phyloP scores from a whole-genome alignment of 352 stramenopile species.

The Globisporangium alternatum region DNA sequence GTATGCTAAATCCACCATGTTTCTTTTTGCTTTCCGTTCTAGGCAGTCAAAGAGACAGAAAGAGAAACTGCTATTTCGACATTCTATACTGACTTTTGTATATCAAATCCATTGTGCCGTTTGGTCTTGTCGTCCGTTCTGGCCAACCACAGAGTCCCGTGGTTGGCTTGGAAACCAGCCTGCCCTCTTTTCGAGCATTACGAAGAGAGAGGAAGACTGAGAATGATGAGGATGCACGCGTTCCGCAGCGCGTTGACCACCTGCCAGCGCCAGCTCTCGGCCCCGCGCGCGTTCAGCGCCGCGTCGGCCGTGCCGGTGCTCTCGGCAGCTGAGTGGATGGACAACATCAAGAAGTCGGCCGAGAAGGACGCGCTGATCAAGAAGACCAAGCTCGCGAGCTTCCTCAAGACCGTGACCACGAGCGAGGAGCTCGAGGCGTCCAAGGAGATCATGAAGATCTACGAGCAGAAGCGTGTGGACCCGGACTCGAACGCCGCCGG shows the following conservation, averaged over 20 bases:
- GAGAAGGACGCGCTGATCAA: slow-evolving; percentile 81
- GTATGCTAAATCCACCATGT: not conserved
- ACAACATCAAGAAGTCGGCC: slow-evolving; percentile 72
- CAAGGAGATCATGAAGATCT: slow-evolving; percentile 88
- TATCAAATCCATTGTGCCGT: not conserved
- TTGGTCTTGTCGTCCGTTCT: not conserved
- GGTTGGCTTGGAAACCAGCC: slow-evolving; percentile 4
- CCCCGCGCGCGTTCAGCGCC: slow-evolving; percentile 37
- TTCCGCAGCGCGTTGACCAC: slow-evolving; percentile 64
- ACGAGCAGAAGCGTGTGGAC: slow-evolving; percentile 83
- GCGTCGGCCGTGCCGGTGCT: slow-evolving; percentile 32
- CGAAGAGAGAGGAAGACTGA: slow-evolving; percentile 8
- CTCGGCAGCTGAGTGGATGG: slow-evolving; percentile 75
- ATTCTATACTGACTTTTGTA: not conserved
- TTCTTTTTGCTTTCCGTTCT: not conserved
- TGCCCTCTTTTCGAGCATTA: slow-evolving; percentile 1
- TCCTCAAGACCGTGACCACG: slow-evolving; percentile 80
- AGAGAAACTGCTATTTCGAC: not conserved
- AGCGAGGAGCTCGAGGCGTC: slow-evolving; percentile 74
- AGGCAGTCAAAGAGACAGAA: not conserved
- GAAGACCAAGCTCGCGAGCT: slow-evolving; percentile 79
- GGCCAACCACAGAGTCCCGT: not conserved
- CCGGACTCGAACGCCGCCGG: slow-evolving; percentile 71
- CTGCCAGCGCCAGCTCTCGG: slow-evolving; percentile 43
- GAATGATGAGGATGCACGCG: slow-evolving; percentile 51